Percentiles rank a stretch among this genome's conserved stretches.
Evolutionary conservation across 73 alveolate species (phyloP).

Genomic region (Paramecium octaurelia): DNA sequence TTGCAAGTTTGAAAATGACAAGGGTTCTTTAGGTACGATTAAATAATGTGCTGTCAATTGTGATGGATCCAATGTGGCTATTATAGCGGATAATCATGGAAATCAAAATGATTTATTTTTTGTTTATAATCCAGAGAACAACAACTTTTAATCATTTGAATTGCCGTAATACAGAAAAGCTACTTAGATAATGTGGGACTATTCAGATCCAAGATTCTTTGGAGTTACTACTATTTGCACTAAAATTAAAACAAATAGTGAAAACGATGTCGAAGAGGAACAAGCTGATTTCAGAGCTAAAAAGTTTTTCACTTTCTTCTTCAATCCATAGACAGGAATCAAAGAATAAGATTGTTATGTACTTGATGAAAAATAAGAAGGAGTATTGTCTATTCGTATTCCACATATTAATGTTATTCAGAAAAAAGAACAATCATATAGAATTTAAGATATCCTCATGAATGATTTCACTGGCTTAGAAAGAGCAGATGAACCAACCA

Average conservation of each 20-base stretch:
- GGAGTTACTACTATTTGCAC: slow-evolving; percentile 74
- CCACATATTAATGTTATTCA: slow-evolving; percentile 47
- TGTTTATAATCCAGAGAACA: slow-evolving; percentile 94
- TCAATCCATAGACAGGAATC: slow-evolving; percentile 90
- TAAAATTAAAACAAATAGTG: slow-evolving; percentile 52
- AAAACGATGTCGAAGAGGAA: slow-evolving; percentile 65
- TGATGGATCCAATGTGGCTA: slow-evolving; percentile 90
- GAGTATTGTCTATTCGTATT: slow-evolving; percentile 72
- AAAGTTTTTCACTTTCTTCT: slow-evolving; percentile 80
- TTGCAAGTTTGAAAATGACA: slow-evolving; percentile 91
- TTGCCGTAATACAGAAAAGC: slow-evolving; percentile 90
- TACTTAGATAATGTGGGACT: slow-evolving; percentile 90
- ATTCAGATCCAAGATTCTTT: slow-evolving; percentile 86
- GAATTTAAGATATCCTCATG: slow-evolving; percentile 77
- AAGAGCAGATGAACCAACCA: slow-evolving; percentile 86
- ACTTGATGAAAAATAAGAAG: slow-evolving; percentile 79
- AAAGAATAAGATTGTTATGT: slow-evolving; percentile 79
- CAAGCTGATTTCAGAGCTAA: slow-evolving; percentile 75
- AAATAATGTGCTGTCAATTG: slow-evolving; percentile 84
- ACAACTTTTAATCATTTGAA: slow-evolving; percentile 87
- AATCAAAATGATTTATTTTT: slow-evolving; percentile 87
- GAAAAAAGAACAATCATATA: slow-evolving; percentile 6
- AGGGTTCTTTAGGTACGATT: slow-evolving; percentile 90
- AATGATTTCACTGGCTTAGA: slow-evolving; percentile 95
- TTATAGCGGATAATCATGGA: slow-evolving; percentile 89